Percentiles rank a stretch among this genome's conserved stretches.
phyloP scores from a whole-genome alignment of 2,329 filamentous ascomycete species.

The Hymenoscyphus infarciens region DNA sequence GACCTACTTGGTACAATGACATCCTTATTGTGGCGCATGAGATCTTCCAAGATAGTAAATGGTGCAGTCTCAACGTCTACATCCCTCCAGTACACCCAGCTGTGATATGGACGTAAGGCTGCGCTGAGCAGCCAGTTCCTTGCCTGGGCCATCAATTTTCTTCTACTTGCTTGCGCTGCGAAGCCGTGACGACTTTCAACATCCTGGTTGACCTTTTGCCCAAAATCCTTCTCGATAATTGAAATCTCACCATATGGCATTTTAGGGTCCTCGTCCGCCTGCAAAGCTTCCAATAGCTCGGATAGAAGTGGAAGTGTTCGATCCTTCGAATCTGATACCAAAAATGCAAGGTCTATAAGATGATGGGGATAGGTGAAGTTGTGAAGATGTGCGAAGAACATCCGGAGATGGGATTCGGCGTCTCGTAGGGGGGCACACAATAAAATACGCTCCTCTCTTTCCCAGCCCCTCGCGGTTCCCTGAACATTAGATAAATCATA shows the following conservation, averaged over 20 bases:
- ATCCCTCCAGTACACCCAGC: conserved; percentile 99
- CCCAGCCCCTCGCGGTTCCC: conserved; percentile 90
- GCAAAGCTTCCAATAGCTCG: conserved; percentile 71
- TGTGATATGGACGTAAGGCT: conserved; percentile 88
- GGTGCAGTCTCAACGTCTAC: conserved; percentile 97
- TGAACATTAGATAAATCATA: conserved; percentile 92
- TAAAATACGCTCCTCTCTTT: conserved; percentile 90
- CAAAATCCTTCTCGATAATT: conserved; percentile 98
- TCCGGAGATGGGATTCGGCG: conserved; percentile 83
- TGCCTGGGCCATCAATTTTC: conserved; percentile 97
- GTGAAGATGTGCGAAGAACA: conserved; percentile 97
- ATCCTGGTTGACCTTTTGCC: conserved; percentile 95
- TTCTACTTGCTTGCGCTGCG: conserved; percentile 85
- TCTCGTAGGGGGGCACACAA: conserved; percentile 93
- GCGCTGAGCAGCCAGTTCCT: conserved; percentile 96
- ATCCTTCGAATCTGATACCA: conserved; percentile 97
- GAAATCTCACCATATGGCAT: conserved; percentile 93
- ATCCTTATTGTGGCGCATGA: conserved; percentile 99
- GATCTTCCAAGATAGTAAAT: conserved; percentile 91
- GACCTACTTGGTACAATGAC: conserved; percentile 94
- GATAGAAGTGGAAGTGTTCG: conserved; percentile 75
- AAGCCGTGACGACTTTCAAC: conserved; percentile 97
- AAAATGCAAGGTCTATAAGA: conserved; percentile 90
- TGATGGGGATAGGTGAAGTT: conserved; percentile 98
- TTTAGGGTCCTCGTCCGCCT: conserved; percentile 73